Conservation (phyloP, 2,329 filamentous ascomycete species). For the Phaeosphaeria sp. region DNA sequence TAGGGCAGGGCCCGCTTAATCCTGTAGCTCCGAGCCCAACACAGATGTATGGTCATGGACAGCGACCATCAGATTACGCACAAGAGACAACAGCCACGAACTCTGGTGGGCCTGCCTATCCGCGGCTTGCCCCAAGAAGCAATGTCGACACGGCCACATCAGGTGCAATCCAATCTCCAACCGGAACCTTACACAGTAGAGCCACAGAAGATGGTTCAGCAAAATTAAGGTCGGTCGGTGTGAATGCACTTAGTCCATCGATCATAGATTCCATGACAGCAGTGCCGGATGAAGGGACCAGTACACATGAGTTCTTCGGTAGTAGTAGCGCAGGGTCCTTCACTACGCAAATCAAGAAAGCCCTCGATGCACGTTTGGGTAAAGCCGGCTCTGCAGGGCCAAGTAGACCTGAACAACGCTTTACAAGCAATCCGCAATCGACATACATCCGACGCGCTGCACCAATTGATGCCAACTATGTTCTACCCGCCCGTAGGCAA, state of each 20-base stretch:
- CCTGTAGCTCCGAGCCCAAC: background rate
- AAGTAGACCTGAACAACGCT: background rate
- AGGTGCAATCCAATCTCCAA: background rate
- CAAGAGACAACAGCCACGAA: background rate
- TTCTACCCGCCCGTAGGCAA: conserved; percentile 7
- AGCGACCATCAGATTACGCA: background rate
- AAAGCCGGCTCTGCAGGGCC: background rate
- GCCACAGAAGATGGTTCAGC: background rate
- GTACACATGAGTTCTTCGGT: background rate
- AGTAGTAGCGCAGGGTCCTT: background rate
- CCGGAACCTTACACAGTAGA: background rate
- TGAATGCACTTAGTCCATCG: background rate
- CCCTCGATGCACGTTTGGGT: background rate
- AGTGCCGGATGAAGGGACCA: background rate
- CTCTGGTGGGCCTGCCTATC: background rate
- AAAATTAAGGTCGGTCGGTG: background rate
- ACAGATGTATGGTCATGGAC: background rate
- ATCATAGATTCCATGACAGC: background rate
- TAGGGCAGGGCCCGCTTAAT: background rate
- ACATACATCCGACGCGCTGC: background rate
- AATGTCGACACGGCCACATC: background rate
- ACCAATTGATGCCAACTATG: background rate
- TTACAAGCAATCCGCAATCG: background rate
- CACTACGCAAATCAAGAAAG: background rate
- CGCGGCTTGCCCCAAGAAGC: background rate